phyloP scores from a whole-genome alignment of 2,329 filamentous ascomycete genomes.

The Verticillium nubilum region DNA sequence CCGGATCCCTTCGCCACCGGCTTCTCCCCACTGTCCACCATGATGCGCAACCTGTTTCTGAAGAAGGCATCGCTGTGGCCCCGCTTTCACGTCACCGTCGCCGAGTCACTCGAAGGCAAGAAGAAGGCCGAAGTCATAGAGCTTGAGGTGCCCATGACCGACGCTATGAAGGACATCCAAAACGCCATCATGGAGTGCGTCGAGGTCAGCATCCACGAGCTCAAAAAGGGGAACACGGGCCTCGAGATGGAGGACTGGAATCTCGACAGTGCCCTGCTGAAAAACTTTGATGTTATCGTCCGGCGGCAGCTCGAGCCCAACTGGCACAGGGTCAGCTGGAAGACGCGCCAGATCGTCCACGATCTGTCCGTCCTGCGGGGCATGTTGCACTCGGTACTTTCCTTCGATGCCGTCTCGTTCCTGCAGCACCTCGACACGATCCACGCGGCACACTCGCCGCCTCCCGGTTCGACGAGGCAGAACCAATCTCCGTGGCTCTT shows the following conservation, averaged over 20 bases:
- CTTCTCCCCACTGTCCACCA: constrained; percentile 80
- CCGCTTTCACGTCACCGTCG: constrained; percentile 86
- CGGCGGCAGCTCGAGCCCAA: constrained; percentile 89
- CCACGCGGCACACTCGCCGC: constrained; percentile 81
- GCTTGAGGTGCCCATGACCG: constrained; percentile 92
- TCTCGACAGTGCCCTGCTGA: constrained; percentile 84
- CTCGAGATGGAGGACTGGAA: constrained; percentile 98
- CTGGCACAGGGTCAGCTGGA: constrained; percentile 94
- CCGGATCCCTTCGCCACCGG: constrained; percentile 86
- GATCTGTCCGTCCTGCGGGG: constrained; percentile 79
- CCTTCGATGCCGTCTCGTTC: constrained; percentile 86
- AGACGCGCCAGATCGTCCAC: constrained; percentile 89
- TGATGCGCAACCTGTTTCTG: constrained; percentile 90
- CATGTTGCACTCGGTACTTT: constrained; percentile 76
- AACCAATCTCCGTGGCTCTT: constrained; percentile 95
- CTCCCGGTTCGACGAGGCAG: constrained; percentile 79
- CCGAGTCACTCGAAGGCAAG: constrained; percentile 82
- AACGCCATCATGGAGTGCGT: constrained; percentile 94
- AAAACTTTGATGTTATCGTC: constrained; percentile 86
- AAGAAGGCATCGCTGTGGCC: constrained; percentile 88
- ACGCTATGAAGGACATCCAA: constrained; percentile 88
- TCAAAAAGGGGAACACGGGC: constrained; percentile 85
- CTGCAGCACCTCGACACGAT: constrained; percentile 93
- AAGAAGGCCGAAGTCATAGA: constrained; percentile 96
- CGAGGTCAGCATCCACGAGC: constrained; percentile 86